A percentile compares a stretch with the other conserved stretches of the same genome.
Conservation (phyloP, 2,329 filamentous ascomycete species). For the Fusarium sp. region DNA sequence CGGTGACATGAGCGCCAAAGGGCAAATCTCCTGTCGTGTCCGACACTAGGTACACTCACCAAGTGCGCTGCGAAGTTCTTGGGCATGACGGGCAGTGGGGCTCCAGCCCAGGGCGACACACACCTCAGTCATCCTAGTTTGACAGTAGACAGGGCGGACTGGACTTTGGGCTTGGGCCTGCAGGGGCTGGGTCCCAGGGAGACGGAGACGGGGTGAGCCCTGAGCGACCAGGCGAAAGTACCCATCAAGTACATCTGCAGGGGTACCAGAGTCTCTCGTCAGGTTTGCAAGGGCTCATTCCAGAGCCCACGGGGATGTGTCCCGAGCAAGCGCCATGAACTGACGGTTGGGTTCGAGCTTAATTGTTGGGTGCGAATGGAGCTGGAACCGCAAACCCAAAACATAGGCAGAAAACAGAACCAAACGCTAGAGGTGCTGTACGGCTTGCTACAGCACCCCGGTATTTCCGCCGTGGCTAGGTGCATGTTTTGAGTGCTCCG, state of each 20-base stretch:
- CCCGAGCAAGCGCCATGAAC: slow-evolving; percentile 45
- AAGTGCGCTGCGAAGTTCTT: slow-evolving; percentile 40
- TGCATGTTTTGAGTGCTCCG: slow-evolving; percentile 22
- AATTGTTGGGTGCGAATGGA: slow-evolving; percentile 46
- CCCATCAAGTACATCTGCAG: slow-evolving; percentile 42
- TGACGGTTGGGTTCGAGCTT: slow-evolving; percentile 47
- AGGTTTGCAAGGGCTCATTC: slow-evolving; percentile 36
- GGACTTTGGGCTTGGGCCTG: slow-evolving; percentile 31
- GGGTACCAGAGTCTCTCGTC: slow-evolving; percentile 24
- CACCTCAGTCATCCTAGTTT: slow-evolving; percentile 41
- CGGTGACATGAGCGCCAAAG: slow-evolving; percentile 51
- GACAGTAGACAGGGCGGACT: slow-evolving; percentile 49
- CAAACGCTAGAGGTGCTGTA: neutral
- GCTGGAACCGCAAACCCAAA: slow-evolving; percentile 10
- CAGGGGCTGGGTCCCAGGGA: slow-evolving; percentile 35
- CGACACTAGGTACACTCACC: slow-evolving; percentile 4
- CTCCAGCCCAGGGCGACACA: slow-evolving; percentile 39
- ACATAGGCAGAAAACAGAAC: neutral
- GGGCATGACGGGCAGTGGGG: slow-evolving; percentile 46
- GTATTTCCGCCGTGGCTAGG: slow-evolving; percentile 47
- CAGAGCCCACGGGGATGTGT: slow-evolving; percentile 42
- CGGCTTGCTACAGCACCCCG: slow-evolving; percentile 30
- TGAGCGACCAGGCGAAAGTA: slow-evolving; percentile 32
- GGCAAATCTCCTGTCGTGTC: slow-evolving; percentile 46
- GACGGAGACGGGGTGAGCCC: slow-evolving; percentile 33